These are phyloP conservation scores for Rusavskia elegans DNA, from an alignment of 495 filamentous ascomycete genomes.

Conservation along the genomic window DNA sequence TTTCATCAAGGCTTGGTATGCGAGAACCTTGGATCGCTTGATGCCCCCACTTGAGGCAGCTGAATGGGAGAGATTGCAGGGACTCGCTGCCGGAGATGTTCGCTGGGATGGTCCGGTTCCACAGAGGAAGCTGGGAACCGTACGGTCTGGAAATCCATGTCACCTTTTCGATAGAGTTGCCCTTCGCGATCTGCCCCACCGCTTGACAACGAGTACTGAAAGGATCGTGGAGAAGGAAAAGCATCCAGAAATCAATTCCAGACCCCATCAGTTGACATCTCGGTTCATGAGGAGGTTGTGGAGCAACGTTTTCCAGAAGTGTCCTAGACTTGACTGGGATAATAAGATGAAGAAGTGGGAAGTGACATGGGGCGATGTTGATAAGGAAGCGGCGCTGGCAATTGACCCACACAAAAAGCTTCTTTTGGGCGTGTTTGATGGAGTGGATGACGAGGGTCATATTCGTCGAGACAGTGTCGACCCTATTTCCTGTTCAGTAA, in stretches of 20 bases:
- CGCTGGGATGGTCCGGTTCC: constrained; percentile 24
- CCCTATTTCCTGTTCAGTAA: too few relatives aligned
- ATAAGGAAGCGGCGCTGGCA: neutral
- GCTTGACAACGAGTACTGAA: neutral
- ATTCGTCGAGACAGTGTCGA: neutral
- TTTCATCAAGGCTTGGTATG: constrained; percentile 46
- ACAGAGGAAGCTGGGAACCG: constrained; percentile 17
- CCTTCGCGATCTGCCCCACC: neutral
- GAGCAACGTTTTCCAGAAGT: constrained; percentile 11
- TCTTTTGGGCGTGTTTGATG: constrained; percentile 5
- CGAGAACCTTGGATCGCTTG: constrained; percentile 31
- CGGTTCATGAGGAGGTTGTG: constrained; percentile 15
- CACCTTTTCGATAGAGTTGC: neutral
- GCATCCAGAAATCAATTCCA: neutral
- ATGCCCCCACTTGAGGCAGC: constrained; percentile 55
- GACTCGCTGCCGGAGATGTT: constrained; percentile 35
- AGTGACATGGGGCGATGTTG: constrained; percentile 6
- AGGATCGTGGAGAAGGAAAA: neutral
- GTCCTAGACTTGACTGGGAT: constrained; percentile 13
- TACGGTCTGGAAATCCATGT: neutral
- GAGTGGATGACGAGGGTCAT: constrained; percentile 8
- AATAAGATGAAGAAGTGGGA: constrained; percentile 1
- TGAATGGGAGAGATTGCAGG: constrained; percentile 48
- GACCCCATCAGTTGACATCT: constrained; percentile 6
- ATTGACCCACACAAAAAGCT: neutral